Percentiles rank a stretch among this genome's conserved stretches.
phyloP scores from a whole-genome alignment of 306 rosid species.

The Corylus avellana region DNA sequence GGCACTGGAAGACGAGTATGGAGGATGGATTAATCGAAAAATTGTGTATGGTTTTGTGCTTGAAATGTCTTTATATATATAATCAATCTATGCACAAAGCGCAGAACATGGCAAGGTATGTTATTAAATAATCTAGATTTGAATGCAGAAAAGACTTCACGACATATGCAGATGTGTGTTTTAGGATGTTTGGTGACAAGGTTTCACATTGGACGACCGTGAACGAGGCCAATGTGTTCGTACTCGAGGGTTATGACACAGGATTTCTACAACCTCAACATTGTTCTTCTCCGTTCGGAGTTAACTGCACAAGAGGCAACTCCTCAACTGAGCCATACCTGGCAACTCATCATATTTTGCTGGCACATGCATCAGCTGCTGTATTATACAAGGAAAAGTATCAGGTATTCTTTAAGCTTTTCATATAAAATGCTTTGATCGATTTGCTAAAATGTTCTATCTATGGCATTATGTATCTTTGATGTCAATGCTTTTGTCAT shows the following conservation, averaged over 20 bases:
- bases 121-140: background rate
- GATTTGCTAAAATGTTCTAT: too few species aligned
- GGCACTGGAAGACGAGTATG: conserved; percentile 71
- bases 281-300: conserved; percentile 25
- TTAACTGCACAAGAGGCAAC: conserved; percentile 47
- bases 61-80: background rate
- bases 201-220: conserved; percentile 53
- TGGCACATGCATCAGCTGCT: conserved; percentile 44
- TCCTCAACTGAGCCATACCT: conserved; percentile 54
- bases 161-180: conserved; percentile 46
- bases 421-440: too few species aligned
- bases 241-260: conserved; percentile 9
- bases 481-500: too few species aligned
- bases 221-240: conserved; percentile 40
- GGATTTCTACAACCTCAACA: conserved; percentile 36
- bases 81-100: background rate
- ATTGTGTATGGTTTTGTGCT: conserved; percentile 36
- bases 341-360: conserved; percentile 41
- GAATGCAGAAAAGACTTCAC: conserved; percentile 46
- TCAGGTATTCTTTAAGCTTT: conserved; percentile 27
- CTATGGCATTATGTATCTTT: too few species aligned
- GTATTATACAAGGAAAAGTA: conserved; percentile 41
- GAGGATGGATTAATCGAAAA: conserved; percentile 66
- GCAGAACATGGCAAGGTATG: background rate
- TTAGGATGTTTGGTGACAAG: conserved; percentile 54